Conservation (phyloP, 495 filamentous ascomycete genomes). For the Amniculicola lignicola region DNA sequence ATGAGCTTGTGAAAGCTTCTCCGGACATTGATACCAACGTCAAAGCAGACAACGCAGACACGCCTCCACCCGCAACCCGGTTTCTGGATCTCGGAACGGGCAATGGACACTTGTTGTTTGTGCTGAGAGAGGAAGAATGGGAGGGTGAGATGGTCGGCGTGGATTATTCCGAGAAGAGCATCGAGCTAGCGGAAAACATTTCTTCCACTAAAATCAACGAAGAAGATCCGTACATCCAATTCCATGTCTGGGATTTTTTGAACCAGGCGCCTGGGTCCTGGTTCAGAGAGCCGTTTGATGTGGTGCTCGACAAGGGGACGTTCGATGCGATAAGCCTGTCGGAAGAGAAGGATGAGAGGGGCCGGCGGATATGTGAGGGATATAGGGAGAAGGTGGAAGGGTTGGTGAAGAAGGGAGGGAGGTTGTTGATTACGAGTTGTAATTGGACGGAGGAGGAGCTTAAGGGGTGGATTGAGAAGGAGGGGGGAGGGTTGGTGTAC, state of each 20-base stretch:
- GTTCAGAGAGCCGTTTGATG: conserved; percentile 60
- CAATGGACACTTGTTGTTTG: conserved; percentile 84
- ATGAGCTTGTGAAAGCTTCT: conserved; percentile 20
- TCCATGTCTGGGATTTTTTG: conserved; percentile 77
- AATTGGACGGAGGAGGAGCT: conserved; percentile 97
- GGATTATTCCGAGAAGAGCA: conserved; percentile 74
- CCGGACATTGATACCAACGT: conserved; percentile 2
- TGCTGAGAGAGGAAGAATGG: conserved; percentile 54
- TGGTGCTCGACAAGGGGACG: conserved; percentile 93
- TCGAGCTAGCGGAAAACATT: conserved; percentile 61
- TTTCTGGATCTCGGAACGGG: conserved; percentile 84
- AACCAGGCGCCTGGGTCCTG: conserved; percentile 41
- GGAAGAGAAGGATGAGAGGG: conserved; percentile 54
- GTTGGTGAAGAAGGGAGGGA: conserved; percentile 65
- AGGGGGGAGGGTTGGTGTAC: conserved; percentile 48
- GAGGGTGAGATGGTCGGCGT: conserved; percentile 71
- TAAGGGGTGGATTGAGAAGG: conserved; percentile 63
- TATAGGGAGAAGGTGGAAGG: conserved; percentile 65
- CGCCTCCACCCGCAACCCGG: conserved; percentile 26
- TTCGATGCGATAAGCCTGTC: conserved; percentile 87
- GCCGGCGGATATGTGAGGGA: conserved; percentile 61
- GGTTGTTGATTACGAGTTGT: conserved; percentile 85
- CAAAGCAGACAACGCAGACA: neutral
- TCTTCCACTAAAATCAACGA: conserved; percentile 20
- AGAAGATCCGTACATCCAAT: conserved; percentile 49